These are phyloP conservation scores for Pythium insidiosum DNA, from an alignment of 352 stramenopile species.

Conservation along the genomic window DNA sequence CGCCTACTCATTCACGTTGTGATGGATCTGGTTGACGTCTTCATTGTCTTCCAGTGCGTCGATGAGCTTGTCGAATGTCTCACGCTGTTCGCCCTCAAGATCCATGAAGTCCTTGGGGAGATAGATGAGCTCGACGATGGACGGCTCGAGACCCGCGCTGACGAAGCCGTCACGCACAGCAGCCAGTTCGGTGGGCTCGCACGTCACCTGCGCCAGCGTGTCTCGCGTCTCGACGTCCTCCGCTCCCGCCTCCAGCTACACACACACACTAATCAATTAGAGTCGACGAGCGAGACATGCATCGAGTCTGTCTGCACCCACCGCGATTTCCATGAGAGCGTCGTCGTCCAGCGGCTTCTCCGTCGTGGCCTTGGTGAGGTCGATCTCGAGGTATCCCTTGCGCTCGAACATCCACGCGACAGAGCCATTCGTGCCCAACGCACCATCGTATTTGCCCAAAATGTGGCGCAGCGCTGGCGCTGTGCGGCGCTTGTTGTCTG, in stretches of 20 bases:
- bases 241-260: conserved; percentile 57
- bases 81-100: conserved; percentile 31
- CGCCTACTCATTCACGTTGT: conserved; percentile 82
- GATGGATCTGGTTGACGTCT: conserved; percentile 73
- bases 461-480: conserved; percentile 72
- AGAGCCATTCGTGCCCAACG: conserved; percentile 65
- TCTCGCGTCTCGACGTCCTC: conserved; percentile 66
- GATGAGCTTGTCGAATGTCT: conserved; percentile 71
- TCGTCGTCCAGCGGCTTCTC: conserved; percentile 45
- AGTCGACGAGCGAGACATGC: no score
- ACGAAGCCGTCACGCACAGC: conserved; percentile 49
- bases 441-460: conserved; percentile 56
- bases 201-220: conserved; percentile 59
- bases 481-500: conserved; percentile 78
- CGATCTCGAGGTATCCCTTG: conserved; percentile 79
- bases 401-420: conserved; percentile 82
- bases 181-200: conserved; percentile 54
- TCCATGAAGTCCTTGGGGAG: conserved; percentile 74
- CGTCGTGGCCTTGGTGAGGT: conserved; percentile 15
- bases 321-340: conserved; percentile 63
- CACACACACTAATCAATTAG: conserved; percentile 1
- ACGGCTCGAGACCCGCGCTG: conserved; percentile 43
- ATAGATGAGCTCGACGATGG: conserved; percentile 76
- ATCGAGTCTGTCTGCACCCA: conserved; percentile 13
- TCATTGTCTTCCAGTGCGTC: conserved; percentile 73